phyloP scores from a whole-genome alignment of 805 yeast genomes.

The Metschnikowia lachancei region DNA sequence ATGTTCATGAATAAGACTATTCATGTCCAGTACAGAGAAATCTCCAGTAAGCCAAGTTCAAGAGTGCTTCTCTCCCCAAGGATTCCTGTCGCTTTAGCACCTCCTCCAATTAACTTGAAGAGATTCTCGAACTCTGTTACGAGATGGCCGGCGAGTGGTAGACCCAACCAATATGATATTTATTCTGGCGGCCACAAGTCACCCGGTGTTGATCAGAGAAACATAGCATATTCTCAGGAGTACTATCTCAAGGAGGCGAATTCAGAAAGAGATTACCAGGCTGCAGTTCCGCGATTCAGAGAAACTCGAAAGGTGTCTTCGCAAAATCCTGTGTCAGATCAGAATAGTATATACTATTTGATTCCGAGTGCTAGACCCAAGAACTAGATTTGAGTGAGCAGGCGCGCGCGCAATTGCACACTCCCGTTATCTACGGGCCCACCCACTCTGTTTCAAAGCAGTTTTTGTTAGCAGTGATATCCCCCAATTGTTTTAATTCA shows the following conservation, averaged over 20 bases:
- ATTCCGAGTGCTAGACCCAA: conserved; percentile 15
- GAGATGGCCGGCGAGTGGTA: conserved; percentile 12
- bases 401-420: conserved; percentile 8
- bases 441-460: neutral
- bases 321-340: conserved; percentile 10
- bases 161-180: conserved; percentile 13
- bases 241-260: conserved; percentile 12
- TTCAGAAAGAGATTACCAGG: conserved; percentile 8
- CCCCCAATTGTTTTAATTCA: neutral
- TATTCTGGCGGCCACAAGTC: conserved; percentile 35
- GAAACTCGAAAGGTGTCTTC: conserved; percentile 10
- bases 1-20: conserved; percentile 69
- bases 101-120: conserved; percentile 70
- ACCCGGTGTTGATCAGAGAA: conserved; percentile 10
- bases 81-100: conserved; percentile 52
- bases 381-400: conserved; percentile 4
- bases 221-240: conserved; percentile 12
- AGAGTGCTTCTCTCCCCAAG: conserved; percentile 29
- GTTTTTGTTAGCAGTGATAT: conserved; percentile 5
- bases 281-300: conserved; percentile 8
- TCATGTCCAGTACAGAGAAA: conserved; percentile 81
- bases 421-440: neutral
- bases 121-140: conserved; percentile 12
- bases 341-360: conserved; percentile 15
- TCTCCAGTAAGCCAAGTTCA: conserved; percentile 22